Evolutionary conservation across 2,329 filamentous ascomycete species (phyloP), one percentile per base, ranked within the genome.

Genomic region (Boeremia lycopersici): DNA sequence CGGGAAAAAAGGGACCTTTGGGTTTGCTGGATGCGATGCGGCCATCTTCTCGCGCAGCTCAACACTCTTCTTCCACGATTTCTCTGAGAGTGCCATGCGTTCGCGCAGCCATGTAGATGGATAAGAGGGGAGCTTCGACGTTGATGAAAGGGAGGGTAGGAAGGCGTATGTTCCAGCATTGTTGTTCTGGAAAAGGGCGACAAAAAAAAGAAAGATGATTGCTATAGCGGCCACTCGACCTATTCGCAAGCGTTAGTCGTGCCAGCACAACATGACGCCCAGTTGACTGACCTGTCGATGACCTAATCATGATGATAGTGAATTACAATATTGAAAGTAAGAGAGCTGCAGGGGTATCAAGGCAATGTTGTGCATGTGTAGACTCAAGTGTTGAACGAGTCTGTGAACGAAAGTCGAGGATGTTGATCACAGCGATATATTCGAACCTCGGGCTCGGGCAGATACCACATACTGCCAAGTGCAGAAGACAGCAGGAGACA

Each of bases 1-100:
- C 1, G 69, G 69, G 42, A 71, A 72, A 48, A 72, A 67, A 2
- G 69, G 69, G 6, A 72, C 64, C 36, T 64, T 64, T 4, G 69
- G 69, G 28, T 72, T 65, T 9, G 61, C 44, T 3, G 68, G 69
- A 36, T 71, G 68, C 5, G 55, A 35, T 3, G 58, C 53, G 7
- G 68, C 68, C 67, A 71, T 71, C 26, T 60, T 44, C 12, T 67
- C 61, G 17, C 70, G 70, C 13, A 61, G 60, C 17, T 63, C 61
- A 11, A 71, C 64, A 40, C 65, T 71, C 47, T 64, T 66, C 46
- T 65, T 43, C 70, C 70, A 72, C 4, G 68, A 60, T 33, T 64
- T 63, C 30, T 72, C 70, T 1, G 70, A 72, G 6, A 71, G 65
- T 7, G 56, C 56, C 42, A 70, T 68, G 23, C 69, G 67, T 19